Evolutionary conservation across 345 rosid species (phyloP), one percentile per base, ranked within the genome.

Genomic region (Noccaea caerulescens): DNA sequence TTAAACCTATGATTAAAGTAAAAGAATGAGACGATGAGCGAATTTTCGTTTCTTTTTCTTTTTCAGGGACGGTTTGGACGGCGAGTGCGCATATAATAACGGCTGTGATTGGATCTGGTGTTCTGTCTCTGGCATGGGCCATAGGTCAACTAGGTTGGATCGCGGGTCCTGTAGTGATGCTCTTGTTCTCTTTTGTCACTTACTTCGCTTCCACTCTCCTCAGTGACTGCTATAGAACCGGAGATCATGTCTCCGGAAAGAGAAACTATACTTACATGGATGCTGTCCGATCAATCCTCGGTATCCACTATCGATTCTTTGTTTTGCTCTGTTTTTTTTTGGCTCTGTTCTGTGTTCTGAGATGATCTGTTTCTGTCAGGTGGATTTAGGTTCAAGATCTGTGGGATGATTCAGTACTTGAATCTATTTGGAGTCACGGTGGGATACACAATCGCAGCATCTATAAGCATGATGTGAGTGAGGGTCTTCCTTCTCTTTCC

Each of bases 141-240:
- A 84, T 87, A 13, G 93, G 84, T 71, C 97, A 91, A 73, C 88
- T 91, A 1, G 97, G 97, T 2, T 91, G 97, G 97, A 73, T 87
- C 38, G 96, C 91, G 6, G 96, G 97, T 51, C 96, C 97, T 50
- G 57, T 80, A 23, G 87, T 85, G 10, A 87, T 91, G 96, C 69
- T 88, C 50, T 56, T 91, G 81, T 91, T 91, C 75, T 83, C 96
- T 20, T 58, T 87, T 4, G 84, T 87, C 33, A 91, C 89, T 61
- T 91, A 62, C 76, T 91, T 81, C 72, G 82, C 88, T 66, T 86
- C 97, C 0, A 72, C 84, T 62, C 87, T 91, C 23, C 90, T 91
- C 30, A 66, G 87, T 6, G 86, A 82, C 10, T 89, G 96, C 49
- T 91, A 91, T 75, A 80, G 96, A 6, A 69, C 87, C 1, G 90